Base-by-base conservation (phyloP, 2,329 filamentous ascomycete genomes). In the Penicillium polonicum region DNA sequence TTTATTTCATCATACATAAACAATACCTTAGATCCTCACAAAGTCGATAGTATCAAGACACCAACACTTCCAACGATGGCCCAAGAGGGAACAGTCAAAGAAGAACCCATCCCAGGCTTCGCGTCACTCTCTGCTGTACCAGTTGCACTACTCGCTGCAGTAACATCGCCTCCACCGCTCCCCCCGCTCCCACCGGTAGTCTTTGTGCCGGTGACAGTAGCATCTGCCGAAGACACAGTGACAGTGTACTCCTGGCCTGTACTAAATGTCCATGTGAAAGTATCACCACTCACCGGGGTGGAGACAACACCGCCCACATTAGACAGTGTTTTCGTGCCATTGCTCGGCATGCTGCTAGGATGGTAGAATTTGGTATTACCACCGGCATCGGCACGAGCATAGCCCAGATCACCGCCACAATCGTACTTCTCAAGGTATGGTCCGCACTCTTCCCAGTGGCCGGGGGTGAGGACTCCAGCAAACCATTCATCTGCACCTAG, bases 351-450 rank as follows among this genome's bases (percentile, higher is more conserved):
- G 12, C 51, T 43, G 1, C 38, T 57, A 1, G 59, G 59, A 19
- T 41, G 42, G 15, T 63, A 60, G 42, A 63, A 66, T 15, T 38
- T 56, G 39, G 33, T 51, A 2, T 46, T 60, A 5, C 36, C 53
- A 21, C 60, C 58, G 2, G 60, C 55, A 12, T 57, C 48, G 7
- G 55, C 46, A n/a, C 57, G 45, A 10, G 46, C 55, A 29, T 36
- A 64, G 5, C 62, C 60, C 5, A 64, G 27, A 15, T 64, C 54
- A 3, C 52, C 56, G 6, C 45, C 60, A 6, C 64, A 65, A 41
- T 64, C 57, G 39, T 60, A 55, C 6, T 41, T 21, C 12, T 59
- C 50, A 1, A 63, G 57, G 21, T 55, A 59, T 10, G 55, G 35
- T 5, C 55, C 61, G 17, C 63, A 67, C 2, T 55, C 25, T 9